phyloP scores from a whole-genome alignment of 192 early-diverging fungal species.

The Backusella morwellensis region DNA sequence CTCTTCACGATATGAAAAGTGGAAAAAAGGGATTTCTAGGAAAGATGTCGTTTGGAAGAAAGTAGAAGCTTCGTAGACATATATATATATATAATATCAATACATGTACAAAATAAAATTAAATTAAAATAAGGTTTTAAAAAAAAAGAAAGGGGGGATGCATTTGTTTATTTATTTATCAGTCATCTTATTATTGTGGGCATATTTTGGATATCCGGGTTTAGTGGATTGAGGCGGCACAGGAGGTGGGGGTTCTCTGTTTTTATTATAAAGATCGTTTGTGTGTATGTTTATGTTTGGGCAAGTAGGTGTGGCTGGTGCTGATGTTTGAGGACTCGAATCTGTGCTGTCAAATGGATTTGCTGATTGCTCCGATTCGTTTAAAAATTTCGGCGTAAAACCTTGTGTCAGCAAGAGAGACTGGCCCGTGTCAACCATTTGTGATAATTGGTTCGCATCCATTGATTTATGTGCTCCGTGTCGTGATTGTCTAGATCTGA shows the following conservation, averaged over 20 bases:
- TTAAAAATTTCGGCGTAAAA: not conserved
- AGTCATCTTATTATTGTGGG: not conserved
- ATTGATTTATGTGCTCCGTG: not conserved
- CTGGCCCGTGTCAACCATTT: not conserved
- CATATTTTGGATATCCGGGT: not conserved
- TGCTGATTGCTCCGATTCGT: not conserved
- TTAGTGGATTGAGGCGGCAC: not conserved
- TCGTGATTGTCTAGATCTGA: not conserved
- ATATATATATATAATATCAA: not conserved
- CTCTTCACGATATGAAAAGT: slow-evolving; percentile 11
- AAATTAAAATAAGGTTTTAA: not conserved
- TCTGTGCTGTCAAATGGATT: not conserved
- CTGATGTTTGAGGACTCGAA: not conserved
- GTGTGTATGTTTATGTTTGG: not conserved
- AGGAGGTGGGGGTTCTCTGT: not conserved
- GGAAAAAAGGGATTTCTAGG: slow-evolving; percentile 6
- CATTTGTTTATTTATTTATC: not conserved
- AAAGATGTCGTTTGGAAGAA: slow-evolving; percentile 9
- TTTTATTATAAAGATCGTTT: not conserved
- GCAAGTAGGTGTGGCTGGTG: not conserved
- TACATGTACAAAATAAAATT: not conserved
- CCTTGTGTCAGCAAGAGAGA: not conserved
- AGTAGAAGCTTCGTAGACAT: not conserved
- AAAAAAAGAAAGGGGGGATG: not conserved
- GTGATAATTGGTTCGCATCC: not conserved